These are phyloP conservation scores for Yamadazyma sp. DNA, from an alignment of 1,139 yeast genomes.

Conservation along the genomic window DNA sequence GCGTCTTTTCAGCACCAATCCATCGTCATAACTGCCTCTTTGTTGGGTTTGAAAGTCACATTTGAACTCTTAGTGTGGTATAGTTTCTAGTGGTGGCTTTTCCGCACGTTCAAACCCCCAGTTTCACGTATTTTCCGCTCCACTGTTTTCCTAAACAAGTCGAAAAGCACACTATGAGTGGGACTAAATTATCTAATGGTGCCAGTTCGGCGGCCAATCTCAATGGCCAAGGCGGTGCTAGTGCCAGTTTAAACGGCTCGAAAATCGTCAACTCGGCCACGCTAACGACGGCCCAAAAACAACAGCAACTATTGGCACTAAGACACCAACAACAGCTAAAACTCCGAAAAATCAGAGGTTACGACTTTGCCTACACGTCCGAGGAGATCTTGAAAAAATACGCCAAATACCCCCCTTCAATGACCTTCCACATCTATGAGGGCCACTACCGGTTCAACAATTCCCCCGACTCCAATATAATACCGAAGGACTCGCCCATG, in stretches of 20 bases:
- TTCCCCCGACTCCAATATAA: conserved; percentile 66
- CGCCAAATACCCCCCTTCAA: conserved; percentile 74
- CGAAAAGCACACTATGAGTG: no score
- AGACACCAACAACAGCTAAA: conserved; percentile 41
- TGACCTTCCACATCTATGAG: conserved; percentile 87
- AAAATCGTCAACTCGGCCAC: neutral
- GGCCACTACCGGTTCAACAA: conserved; percentile 83
- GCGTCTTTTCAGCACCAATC: neutral
- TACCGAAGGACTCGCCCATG: conserved; percentile 80
- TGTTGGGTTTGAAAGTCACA: neutral
- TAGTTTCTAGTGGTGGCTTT: no score
- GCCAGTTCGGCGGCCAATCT: neutral
- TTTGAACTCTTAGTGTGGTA: neutral
- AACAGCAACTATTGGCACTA: conserved; percentile 8
- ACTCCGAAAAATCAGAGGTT: conserved; percentile 37
- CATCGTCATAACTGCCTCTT: neutral
- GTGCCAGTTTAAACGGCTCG: neutral
- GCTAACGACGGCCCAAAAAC: conserved; percentile 6
- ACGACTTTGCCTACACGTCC: conserved; percentile 68
- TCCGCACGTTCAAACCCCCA: no score
- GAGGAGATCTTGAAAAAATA: conserved; percentile 78
- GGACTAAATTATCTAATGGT: neutral
- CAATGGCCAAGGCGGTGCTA: neutral
- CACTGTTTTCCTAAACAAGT: neutral
- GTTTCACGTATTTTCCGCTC: no score